Base-by-base conservation (phyloP, 345 rosid genomes). In the Firmiana major region DNA sequence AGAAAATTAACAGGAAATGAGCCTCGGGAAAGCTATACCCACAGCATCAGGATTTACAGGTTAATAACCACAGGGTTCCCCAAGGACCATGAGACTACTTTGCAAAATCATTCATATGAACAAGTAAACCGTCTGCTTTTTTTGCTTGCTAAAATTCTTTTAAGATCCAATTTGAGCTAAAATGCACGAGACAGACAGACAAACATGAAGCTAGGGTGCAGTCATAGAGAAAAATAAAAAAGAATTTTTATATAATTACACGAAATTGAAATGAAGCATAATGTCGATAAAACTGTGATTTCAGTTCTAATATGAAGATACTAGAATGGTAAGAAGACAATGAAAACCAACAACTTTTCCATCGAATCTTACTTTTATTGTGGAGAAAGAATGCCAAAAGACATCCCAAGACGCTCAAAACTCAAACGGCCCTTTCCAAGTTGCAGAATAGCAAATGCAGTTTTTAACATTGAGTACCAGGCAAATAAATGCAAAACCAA, bases 401-500 rank as follows among this genome's bases (percentile, higher is more conserved):
- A 17, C 43, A 22, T 26, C 42, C 49, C 57, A 24, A 19, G 21
- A 58, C 24, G 51, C 63, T 38, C 67, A 57, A 73, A 38, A 58
- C 74, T 54, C 15, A 71, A 48, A 71, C 54, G 13, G 4, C 43
- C 42, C 24, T 71, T 51, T 49, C 28, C 46, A 51, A 45, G 17
- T 31, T 28, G 74, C 60, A 49, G 59, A 71, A 31, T 8, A 49
- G 43, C 17, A 51, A 70, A 49, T 49, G 43, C 45, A 71, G 26
- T 11, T 19, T 19, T 53, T 34, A 34, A 34, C 45, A 71, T 5
- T 70, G 40, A 70, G 74, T 28, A 49, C 59, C 59, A 71, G 26
- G 22, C 28, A 51, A 71, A 71, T 71, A 71, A 71, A 71, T 19
- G 74, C 62, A 34, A 57, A 71, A 71, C 62, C 28, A 71, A 53